These are phyloP conservation scores for Colletotrichum lupini DNA, from an alignment of 2,329 filamentous ascomycete genomes.

Conservation along the genomic window DNA sequence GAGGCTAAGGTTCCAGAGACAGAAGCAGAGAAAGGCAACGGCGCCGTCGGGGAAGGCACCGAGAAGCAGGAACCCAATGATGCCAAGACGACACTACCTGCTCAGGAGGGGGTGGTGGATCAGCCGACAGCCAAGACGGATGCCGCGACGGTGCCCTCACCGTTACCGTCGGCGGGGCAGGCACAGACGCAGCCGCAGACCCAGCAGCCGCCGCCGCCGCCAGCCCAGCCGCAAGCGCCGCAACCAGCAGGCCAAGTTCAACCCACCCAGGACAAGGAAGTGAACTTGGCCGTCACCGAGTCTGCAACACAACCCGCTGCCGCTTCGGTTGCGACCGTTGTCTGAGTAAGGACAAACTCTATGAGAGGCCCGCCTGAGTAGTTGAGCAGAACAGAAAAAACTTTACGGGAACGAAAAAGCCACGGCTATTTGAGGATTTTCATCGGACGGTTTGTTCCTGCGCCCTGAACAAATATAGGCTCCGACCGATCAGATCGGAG, in stretches of 20 bases:
- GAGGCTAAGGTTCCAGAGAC: background rate
- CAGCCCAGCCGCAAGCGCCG: conserved; percentile 3
- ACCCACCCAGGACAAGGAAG: background rate
- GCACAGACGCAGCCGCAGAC: conserved; percentile 1
- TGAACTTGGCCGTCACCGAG: conserved; percentile 18
- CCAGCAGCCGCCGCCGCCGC: background rate
- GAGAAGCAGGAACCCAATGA: conserved; percentile 31
- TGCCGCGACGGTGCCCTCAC: background rate
- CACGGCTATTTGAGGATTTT: background rate
- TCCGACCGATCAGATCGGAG: conserved; percentile 28
- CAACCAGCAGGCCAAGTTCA: background rate
- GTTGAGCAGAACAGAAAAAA: background rate
- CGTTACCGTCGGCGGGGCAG: conserved; percentile 17
- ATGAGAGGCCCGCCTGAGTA: conserved; percentile 7
- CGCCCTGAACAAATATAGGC: conserved; percentile 11
- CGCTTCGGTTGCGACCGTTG: conserved; percentile 10
- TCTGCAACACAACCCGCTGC: background rate
- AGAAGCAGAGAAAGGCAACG: background rate
- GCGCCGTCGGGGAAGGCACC: conserved; percentile 35
- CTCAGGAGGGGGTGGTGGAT: background rate
- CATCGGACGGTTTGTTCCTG: background rate
- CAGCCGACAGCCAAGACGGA: background rate
- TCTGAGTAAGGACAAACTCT: conserved; percentile 19
- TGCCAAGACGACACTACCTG: conserved; percentile 27
- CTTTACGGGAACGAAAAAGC: background rate